A percentile compares a stretch with the other conserved stretches of the same genome.
These are phyloP conservation scores for Aspergillus unguis DNA, from an alignment of 2,329 filamentous ascomycete genomes.

Conservation along the genomic window DNA sequence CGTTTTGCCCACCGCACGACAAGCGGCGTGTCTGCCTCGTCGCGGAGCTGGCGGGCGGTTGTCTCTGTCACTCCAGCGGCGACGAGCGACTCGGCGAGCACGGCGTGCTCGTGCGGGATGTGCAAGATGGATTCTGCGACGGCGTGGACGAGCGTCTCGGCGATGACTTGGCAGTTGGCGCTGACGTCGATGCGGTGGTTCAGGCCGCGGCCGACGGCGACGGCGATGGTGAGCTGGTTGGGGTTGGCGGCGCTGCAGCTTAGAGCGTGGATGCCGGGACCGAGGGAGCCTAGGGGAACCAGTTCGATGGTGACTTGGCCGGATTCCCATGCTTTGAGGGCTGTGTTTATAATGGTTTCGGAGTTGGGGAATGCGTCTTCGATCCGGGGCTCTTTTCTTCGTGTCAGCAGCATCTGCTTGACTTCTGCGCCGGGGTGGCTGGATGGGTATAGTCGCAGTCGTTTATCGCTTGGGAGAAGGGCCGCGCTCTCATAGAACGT, in stretches of 20 bases:
- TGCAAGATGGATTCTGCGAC: constrained; percentile 34
- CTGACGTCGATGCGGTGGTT: constrained; percentile 32
- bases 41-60: constrained; percentile 32
- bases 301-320: constrained; percentile 34
- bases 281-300: constrained; percentile 31
- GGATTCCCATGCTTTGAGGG: constrained; percentile 33
- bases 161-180: constrained; percentile 38
- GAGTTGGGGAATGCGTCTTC: constrained; percentile 47
- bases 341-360: constrained; percentile 31
- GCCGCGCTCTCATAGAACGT: constrained; percentile 45
- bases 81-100: constrained; percentile 33
- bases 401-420: constrained; percentile 41
- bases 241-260: constrained; percentile 25
- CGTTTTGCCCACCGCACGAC: constrained; percentile 42
- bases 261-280: constrained; percentile 35
- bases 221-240: constrained; percentile 27
- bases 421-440: constrained; percentile 46
- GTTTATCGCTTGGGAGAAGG: constrained; percentile 41
- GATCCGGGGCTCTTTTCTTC: constrained; percentile 33
- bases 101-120: constrained; percentile 38
- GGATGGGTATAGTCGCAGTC: constrained; percentile 40
- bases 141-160: constrained; percentile 38
- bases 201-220: constrained; percentile 31
- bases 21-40: constrained; percentile 35
- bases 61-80: constrained; percentile 34